A percentile compares a stretch with the other conserved stretches of the same genome.
These are phyloP conservation scores for Triticum timopheevii DNA, from an alignment of 176 grass and related monocot genomes.

Conservation along the genomic window DNA sequence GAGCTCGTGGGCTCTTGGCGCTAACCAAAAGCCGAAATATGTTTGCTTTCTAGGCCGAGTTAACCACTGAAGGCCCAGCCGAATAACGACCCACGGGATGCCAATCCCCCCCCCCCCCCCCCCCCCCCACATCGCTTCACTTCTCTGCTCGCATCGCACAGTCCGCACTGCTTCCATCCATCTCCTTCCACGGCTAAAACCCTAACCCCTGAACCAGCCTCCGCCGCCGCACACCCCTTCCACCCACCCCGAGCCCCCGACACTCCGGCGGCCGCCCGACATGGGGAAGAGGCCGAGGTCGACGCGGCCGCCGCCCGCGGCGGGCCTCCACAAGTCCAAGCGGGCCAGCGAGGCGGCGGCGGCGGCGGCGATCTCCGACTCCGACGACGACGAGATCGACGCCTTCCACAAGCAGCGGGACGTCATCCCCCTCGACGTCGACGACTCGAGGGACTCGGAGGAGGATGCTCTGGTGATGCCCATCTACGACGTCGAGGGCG, in stretches of 20 bases:
- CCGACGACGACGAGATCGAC: constrained; percentile 79
- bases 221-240: neutral
- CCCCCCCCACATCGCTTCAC: too few relatives aligned
- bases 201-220: constrained; percentile 5
- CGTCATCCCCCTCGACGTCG: constrained; percentile 59
- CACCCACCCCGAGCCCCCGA: neutral
- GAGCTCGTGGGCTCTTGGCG: too few relatives aligned
- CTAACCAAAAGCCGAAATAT: too few relatives aligned
- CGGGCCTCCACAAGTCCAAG: constrained; percentile 9
- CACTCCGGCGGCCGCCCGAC: neutral
- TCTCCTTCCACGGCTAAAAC: constrained; percentile 14
- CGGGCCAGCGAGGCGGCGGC: neutral
- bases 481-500: constrained; percentile 68
- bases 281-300: constrained; percentile 62
- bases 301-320: neutral
- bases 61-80: too few relatives aligned
- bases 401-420: constrained; percentile 87
- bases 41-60: too few relatives aligned
- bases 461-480: constrained; percentile 68
- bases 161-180: neutral
- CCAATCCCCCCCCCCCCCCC: too few relatives aligned
- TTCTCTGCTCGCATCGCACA: too few relatives aligned
- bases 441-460: constrained; percentile 46
- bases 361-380: constrained; percentile 17
- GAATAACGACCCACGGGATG: too few relatives aligned